Conservation (phyloP, 805 yeast genomes). For the Candida mattraensis region DNA sequence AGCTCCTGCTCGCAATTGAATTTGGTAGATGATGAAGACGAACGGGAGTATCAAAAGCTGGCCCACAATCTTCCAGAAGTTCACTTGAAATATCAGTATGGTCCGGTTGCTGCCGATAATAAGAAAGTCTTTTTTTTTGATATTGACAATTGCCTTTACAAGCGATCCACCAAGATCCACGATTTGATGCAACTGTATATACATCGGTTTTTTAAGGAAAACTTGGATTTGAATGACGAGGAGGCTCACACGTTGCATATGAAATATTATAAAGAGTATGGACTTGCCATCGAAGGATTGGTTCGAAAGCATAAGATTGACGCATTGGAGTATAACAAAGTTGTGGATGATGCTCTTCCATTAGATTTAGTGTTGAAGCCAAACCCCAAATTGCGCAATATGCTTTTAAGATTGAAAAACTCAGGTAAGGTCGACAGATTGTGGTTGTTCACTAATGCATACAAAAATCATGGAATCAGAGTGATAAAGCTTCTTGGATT, state of each 20-base stretch:
- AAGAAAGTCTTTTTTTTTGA: constrained; percentile 71
- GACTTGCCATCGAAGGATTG: constrained; percentile 90
- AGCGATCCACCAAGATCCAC: constrained; percentile 70
- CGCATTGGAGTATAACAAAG: constrained; percentile 82
- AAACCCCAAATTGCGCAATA: constrained; percentile 50
- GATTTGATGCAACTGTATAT: constrained; percentile 87
- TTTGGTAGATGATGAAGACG: constrained; percentile 10
- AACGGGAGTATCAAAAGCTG: constrained; percentile 13
- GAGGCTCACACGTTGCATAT: constrained; percentile 73
- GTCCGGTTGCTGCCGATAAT: constrained; percentile 27
- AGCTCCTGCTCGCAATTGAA: constrained; percentile 16
- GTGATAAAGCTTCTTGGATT: constrained; percentile 78
- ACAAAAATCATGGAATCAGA: constrained; percentile 83
- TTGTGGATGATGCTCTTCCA: constrained; percentile 92
- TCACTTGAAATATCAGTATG: constrained; percentile 28
- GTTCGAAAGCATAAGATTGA: constrained; percentile 69
- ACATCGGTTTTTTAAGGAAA: constrained; percentile 72
- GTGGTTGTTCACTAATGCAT: constrained; percentile 96
- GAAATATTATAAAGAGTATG: constrained; percentile 81
- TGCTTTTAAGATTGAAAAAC: constrained; percentile 46
- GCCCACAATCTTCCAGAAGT: constrained; percentile 29
- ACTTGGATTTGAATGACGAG: constrained; percentile 59
- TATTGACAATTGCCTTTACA: constrained; percentile 89
- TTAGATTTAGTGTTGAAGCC: constrained; percentile 75
- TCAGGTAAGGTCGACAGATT: constrained; percentile 60